Conservation (phyloP, 169 alveolate species). For the Eimeria acervulina region DNA sequence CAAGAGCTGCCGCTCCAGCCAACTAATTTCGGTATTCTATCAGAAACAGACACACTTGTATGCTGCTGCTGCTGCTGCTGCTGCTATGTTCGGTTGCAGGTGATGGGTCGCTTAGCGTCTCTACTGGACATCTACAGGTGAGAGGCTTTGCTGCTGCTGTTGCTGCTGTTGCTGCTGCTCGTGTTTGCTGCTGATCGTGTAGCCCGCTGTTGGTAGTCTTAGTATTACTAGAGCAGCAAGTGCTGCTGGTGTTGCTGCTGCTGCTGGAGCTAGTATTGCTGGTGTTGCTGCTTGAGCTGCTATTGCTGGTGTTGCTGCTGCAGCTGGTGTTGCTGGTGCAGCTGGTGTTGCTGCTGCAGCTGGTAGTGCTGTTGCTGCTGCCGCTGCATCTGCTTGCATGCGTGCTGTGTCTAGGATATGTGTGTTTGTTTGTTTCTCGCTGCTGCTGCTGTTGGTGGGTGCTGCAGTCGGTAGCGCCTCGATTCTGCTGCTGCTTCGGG, state of each 20-base stretch:
- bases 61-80: conserved; percentile 34
- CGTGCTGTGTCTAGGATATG: not conserved
- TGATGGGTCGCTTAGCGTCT: not conserved
- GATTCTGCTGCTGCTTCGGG: not conserved
- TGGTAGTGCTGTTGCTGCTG: not conserved
- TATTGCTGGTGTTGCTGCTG: not conserved
- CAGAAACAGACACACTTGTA: not conserved
- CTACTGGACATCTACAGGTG: not conserved
- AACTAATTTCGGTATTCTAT: not conserved
- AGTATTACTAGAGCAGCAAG: not conserved
- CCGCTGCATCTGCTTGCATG: not conserved
- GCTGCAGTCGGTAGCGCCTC: not conserved
- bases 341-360: conserved; percentile 1
- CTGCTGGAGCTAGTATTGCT: not conserved
- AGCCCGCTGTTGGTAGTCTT: not conserved
- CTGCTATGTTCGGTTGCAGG: not conserved
- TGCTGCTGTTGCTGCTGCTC: not conserved
- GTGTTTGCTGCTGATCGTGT: not conserved
- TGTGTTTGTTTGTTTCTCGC: not conserved
- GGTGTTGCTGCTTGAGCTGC: not conserved
- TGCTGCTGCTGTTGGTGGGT: conserved; percentile 12
- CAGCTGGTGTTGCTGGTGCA: not conserved
- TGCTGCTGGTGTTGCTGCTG: not conserved
- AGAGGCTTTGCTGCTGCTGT: conserved; percentile 20
- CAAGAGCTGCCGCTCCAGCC: not conserved